These are phyloP conservation scores for Clausena lansium DNA, from an alignment of 345 rosid species.

Conservation along the genomic window DNA sequence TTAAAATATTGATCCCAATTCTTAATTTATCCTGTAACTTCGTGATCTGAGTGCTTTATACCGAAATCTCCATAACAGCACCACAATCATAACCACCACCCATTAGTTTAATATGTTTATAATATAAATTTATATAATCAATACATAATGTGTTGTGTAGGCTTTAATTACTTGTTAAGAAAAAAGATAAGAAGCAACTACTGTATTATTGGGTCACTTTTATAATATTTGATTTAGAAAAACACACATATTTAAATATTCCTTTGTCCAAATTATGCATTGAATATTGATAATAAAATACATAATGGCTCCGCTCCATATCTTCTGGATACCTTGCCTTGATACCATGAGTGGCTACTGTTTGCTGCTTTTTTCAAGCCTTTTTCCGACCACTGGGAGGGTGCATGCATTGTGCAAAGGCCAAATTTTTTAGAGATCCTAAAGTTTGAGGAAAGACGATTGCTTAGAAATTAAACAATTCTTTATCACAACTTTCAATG, in stretches of 20 bases:
- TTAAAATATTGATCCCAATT: conserved; percentile 4
- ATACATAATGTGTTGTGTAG: too few relatives aligned
- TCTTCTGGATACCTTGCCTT: background rate
- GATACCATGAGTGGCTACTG: background rate
- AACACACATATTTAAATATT: background rate
- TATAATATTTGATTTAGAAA: background rate
- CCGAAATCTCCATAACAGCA: background rate
- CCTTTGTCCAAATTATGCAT: background rate
- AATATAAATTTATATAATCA: too few relatives aligned
- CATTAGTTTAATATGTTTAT: background rate
- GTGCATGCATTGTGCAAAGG: conserved; percentile 17
- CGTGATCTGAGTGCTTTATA: background rate
- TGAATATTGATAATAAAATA: background rate
- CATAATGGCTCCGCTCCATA: conserved; percentile 4
- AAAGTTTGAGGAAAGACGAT: background rate
- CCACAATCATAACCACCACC: conserved; percentile 13
- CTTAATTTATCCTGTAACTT: background rate
- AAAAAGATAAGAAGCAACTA: background rate
- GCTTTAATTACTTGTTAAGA: background rate
- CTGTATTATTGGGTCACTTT: background rate
- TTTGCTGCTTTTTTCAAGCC: background rate
- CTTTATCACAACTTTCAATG: background rate
- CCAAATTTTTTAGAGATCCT: background rate
- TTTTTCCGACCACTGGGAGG: background rate
- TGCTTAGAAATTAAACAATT: background rate